Percentiles rank a stretch among this genome's conserved stretches.
These are phyloP conservation scores for Alopecurus myosuroides DNA, from an alignment of 176 grass and related monocot genomes.

Conservation along the genomic window DNA sequence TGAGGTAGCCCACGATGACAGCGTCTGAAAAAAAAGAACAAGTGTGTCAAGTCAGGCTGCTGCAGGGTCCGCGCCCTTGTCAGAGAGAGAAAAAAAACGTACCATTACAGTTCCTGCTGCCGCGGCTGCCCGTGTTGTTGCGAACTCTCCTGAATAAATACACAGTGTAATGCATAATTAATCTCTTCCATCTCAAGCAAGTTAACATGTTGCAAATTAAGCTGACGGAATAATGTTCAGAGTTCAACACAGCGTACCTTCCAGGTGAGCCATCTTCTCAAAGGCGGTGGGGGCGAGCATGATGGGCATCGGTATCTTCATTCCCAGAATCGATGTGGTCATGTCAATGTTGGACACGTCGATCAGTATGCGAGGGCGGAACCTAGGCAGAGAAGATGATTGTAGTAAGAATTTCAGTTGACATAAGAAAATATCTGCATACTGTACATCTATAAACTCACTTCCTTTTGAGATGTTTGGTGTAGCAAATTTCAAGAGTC, in stretches of 20 bases:
- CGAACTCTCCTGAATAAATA: slow-evolving; percentile 64
- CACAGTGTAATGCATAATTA: background rate
- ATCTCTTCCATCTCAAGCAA: background rate
- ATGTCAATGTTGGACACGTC: slow-evolving; percentile 82
- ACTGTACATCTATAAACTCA: too few species aligned
- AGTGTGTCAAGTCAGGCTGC: background rate
- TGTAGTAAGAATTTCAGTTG: background rate
- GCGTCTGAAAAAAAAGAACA: slow-evolving; percentile 35
- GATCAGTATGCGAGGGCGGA: slow-evolving; percentile 87
- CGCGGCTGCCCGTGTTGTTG: slow-evolving; percentile 79
- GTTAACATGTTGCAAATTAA: background rate
- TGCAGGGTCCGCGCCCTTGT: background rate
- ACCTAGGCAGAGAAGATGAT: slow-evolving; percentile 24
- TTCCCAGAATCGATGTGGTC: slow-evolving; percentile 65
- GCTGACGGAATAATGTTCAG: background rate
- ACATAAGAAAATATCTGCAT: too few species aligned
- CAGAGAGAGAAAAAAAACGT: background rate
- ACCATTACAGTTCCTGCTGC: slow-evolving; percentile 87
- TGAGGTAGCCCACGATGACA: slow-evolving; percentile 91
- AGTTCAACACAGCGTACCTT: slow-evolving; percentile 41
- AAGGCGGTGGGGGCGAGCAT: slow-evolving; percentile 83
- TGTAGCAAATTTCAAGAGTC: too few species aligned
- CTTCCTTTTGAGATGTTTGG: too few species aligned
- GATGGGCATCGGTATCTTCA: slow-evolving; percentile 90
- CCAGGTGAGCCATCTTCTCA: slow-evolving; percentile 86